Percentiles rank a stretch among this genome's conserved stretches.
These are phyloP conservation scores for Tuber brumale DNA, from an alignment of 495 filamentous ascomycete species.

Conservation along the genomic window DNA sequence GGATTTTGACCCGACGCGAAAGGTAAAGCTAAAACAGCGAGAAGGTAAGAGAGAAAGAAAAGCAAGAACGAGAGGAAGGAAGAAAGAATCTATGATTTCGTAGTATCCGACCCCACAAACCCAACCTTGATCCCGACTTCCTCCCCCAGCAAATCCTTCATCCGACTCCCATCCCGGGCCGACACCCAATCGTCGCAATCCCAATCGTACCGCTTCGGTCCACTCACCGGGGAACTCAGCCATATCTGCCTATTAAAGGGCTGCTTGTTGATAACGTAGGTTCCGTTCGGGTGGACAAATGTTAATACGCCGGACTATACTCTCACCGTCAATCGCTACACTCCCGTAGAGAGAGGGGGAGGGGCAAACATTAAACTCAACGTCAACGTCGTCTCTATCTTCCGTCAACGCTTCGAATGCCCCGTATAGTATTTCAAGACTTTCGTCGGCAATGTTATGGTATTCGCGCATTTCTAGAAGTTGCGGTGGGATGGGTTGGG, in stretches of 20 bases:
- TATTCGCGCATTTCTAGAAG: constrained; percentile 36
- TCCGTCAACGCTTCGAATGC: constrained; percentile 62
- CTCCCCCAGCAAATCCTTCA: constrained; percentile 61
- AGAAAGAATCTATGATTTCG: not conserved
- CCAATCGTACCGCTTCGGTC: constrained; percentile 89
- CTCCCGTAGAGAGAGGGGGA: not conserved
- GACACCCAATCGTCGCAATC: constrained; percentile 77
- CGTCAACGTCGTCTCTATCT: constrained; percentile 57
- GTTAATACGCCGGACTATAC: constrained; percentile 67
- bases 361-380: constrained; percentile 53
- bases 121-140: constrained; percentile 57
- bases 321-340: not conserved
- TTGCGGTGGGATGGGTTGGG: not conserved
- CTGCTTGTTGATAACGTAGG: constrained; percentile 94
- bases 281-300: constrained; percentile 60
- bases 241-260: constrained; percentile 96
- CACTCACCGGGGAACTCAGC: constrained; percentile 86
- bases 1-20: not conserved
- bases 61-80: not conserved
- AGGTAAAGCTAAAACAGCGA: not conserved
- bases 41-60: not conserved
- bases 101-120: not conserved
- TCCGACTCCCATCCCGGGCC: constrained; percentile 65
- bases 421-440: constrained; percentile 55
- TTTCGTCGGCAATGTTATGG: constrained; percentile 49